Conservation (phyloP, 306 rosid species). For the Alnus glutinosa region DNA sequence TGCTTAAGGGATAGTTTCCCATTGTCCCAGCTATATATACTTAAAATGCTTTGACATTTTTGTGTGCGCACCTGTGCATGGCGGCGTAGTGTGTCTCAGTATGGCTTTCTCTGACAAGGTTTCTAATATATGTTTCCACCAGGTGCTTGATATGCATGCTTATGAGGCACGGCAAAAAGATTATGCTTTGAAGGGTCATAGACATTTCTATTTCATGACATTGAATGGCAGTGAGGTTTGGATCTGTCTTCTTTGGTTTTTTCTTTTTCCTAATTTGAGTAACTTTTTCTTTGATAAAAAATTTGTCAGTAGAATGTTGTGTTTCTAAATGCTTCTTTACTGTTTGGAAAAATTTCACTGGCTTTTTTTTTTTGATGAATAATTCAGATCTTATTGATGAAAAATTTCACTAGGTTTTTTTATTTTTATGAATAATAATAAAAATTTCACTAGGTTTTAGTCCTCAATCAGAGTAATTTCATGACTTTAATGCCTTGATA, state of each 20-base stretch:
- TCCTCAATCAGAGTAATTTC: not conserved
- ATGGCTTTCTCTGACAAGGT: slow-evolving; percentile 18
- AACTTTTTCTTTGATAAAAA: not conserved
- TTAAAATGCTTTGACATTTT: slow-evolving; percentile 13
- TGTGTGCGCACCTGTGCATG: slow-evolving; percentile 12
- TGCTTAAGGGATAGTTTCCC: not conserved
- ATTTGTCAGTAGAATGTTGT: not conserved
- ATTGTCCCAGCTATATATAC: slow-evolving; percentile 21
- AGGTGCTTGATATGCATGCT: slow-evolving; percentile 91
- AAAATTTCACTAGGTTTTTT: no score
- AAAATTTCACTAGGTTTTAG: not conserved
- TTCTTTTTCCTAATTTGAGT: not conserved
- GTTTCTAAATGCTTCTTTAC: slow-evolving; percentile 4
- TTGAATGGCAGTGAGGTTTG: slow-evolving; percentile 92
- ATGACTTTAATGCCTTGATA: not conserved
- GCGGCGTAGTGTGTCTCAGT: slow-evolving; percentile 14
- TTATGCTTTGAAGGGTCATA: slow-evolving; percentile 89
- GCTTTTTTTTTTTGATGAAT: no score
- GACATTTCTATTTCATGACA: slow-evolving; percentile 99
- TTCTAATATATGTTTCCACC: slow-evolving; percentile 33
- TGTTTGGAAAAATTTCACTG: not conserved
- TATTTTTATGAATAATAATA: no score
- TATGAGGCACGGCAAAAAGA: slow-evolving; percentile 92
- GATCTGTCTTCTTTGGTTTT: slow-evolving; percentile 13
- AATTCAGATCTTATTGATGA: no score